These are phyloP conservation scores for Dunaliella primolecta DNA, from an alignment of 139 green algal species.

Conservation along the genomic window DNA sequence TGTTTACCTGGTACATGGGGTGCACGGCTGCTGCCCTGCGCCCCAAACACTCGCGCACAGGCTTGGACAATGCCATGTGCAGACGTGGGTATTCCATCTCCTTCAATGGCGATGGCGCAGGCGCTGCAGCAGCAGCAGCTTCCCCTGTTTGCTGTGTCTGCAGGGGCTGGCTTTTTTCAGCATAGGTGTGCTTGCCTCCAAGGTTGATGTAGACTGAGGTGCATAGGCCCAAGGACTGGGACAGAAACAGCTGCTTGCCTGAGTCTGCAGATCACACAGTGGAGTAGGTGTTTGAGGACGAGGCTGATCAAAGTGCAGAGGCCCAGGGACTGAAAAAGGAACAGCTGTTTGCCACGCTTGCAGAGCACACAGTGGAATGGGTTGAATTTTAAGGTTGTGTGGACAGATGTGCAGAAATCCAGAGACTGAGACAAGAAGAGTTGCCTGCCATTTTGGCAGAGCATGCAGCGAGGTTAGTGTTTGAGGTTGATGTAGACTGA, in stretches of 20 bases:
- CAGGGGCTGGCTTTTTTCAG: constrained; percentile 26
- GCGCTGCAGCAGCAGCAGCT: background rate
- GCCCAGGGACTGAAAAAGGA: no score
- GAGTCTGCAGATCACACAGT: no score
- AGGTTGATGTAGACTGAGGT: constrained; percentile 76
- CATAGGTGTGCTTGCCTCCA: constrained; percentile 50
- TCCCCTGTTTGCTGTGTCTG: background rate
- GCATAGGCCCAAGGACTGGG: constrained; percentile 36
- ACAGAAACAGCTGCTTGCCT: constrained; percentile 61
- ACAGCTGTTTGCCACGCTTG: no score
- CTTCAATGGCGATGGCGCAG: background rate
- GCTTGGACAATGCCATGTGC: constrained; percentile 2
- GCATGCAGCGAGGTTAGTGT: no score
- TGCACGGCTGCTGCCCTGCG: constrained; percentile 14
- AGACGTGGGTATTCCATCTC: background rate
- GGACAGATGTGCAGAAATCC: background rate
- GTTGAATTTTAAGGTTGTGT: background rate
- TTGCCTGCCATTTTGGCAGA: no score
- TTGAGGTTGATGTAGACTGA: constrained; percentile 79
- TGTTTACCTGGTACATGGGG: constrained; percentile 30
- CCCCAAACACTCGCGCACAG: background rate
- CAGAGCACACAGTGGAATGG: no score
- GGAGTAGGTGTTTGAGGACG: no score
- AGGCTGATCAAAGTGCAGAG: no score
- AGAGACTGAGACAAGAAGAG: no score